Conservation (phyloP, 2,329 filamentous ascomycete species). For the Sporothrix curviconia region DNA sequence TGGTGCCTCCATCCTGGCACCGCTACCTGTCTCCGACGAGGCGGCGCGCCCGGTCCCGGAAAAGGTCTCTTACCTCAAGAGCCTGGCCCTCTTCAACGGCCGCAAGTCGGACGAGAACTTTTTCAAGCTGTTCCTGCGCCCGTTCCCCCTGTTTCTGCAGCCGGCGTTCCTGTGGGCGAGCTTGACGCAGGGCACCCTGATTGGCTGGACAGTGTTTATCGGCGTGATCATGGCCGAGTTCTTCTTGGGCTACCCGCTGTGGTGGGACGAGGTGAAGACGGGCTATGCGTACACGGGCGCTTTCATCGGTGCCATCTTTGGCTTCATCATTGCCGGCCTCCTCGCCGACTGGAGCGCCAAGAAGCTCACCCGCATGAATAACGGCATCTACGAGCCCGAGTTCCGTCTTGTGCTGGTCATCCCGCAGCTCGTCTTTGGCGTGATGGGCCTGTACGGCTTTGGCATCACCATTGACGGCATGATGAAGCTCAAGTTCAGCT, state of each 20-base stretch:
- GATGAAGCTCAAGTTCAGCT: constrained; percentile 52
- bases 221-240: constrained; percentile 76
- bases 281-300: constrained; percentile 85
- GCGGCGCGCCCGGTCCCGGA: constrained; percentile 26
- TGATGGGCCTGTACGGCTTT: constrained; percentile 77
- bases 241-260: constrained; percentile 73
- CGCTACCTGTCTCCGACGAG: background rate
- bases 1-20: constrained; percentile 7
- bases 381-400: constrained; percentile 83
- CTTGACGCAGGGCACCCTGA: constrained; percentile 80
- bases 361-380: constrained; percentile 65
- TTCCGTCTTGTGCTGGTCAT: constrained; percentile 79
- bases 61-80: constrained; percentile 53
- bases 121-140: constrained; percentile 58
- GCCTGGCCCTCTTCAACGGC: constrained; percentile 67
- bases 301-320: constrained; percentile 74
- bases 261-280: constrained; percentile 72
- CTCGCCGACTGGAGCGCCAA: constrained; percentile 68
- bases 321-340: constrained; percentile 68
- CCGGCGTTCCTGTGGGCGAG: constrained; percentile 75
- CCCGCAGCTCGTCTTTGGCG: constrained; percentile 72
- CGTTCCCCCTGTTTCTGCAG: constrained; percentile 76
- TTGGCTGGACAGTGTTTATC: constrained; percentile 94
- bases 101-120: constrained; percentile 74
- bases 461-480: constrained; percentile 64